Base-by-base conservation (phyloP, 768 basidiomycete species). In the Pleurotus salmoneostramineus region DNA sequence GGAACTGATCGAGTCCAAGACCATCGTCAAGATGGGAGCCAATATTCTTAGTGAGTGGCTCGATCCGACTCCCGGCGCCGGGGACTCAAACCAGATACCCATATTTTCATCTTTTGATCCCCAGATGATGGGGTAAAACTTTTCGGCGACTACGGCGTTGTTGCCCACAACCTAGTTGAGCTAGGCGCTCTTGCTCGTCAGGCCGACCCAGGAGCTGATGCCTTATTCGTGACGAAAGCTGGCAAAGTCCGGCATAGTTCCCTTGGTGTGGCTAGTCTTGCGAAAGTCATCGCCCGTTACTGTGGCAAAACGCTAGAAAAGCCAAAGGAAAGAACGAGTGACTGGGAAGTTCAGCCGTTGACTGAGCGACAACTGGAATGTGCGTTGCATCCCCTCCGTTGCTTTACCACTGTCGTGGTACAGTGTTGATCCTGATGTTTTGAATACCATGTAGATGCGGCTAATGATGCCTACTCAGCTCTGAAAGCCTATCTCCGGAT, bases 41-140 rank as follows among this genome's bases (percentile, higher is more conserved):
- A 74, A 73, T 50, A 71, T 74, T 35, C 31, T 70, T 37, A 69
- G 73, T 74, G 43, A 46, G 66, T 56, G 47, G 12, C 45, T 34
- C 46, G 27, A 34, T 37, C 36, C 27, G 32, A n/a, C 21, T 33
- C 40, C 44, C 17, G n/a, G 4, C 42, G 14, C 44, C 47, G 21
- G 8, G 33, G 10, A 51, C 14, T 34, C 17, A 32, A 50, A 31
- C 15, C 21, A 27, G 21, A 27, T 27, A 27, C 21, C 3, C 21
- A 27, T 27, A 27, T 50, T 43, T 37, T 12, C 12, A 31, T 2
- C 5, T 48, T 36, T 40, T 27, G 21, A 27, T 27, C 21, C 21
- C 34, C 56, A 75, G 74, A 68, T 56, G 75, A 76, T 48, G 75
- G 72, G 11, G 69, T 63, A 56, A 76, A 76, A 55, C 62, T 75